These are phyloP conservation scores for Hypoxylon fragiforme DNA, from an alignment of 495 filamentous ascomycete species.

Conservation along the genomic window DNA sequence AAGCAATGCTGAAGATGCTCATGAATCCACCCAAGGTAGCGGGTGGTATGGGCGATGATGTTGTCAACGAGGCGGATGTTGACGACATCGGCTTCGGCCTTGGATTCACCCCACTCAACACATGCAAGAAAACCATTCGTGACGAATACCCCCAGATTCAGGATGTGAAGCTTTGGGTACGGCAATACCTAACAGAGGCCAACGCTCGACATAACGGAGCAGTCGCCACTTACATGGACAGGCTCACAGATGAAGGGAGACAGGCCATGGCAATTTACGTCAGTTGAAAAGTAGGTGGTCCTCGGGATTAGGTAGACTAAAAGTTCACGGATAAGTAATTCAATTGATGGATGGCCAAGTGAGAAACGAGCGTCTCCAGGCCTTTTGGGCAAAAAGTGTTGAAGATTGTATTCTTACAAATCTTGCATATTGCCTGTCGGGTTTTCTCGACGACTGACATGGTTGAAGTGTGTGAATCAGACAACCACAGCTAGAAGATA, in stretches of 20 bases:
- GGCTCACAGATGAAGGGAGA: conserved; percentile 46
- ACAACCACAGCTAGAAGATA: no score
- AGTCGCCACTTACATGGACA: conserved; percentile 43
- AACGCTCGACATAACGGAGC: conserved; percentile 47
- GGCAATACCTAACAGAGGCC: conserved; percentile 64
- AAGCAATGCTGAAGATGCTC: conserved; percentile 83
- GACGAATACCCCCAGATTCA: conserved; percentile 83
- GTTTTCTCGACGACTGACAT: no score
- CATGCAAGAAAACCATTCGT: conserved; percentile 66
- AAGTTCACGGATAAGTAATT: conserved; percentile 20
- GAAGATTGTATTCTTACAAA: no score
- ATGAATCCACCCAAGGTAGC: conserved; percentile 79
- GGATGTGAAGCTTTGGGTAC: conserved; percentile 80
- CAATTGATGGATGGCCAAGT: conserved; percentile 8
- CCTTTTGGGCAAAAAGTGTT: conserved; percentile 1
- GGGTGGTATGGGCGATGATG: conserved; percentile 65
- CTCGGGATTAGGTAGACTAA: conserved; percentile 9
- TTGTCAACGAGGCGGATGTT: conserved; percentile 80
- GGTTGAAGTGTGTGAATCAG: no score
- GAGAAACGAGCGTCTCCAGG: conserved; percentile 21
- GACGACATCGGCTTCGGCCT: conserved; percentile 94
- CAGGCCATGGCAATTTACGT: conserved; percentile 48
- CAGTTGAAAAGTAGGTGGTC: conserved; percentile 21
- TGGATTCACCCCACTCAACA: conserved; percentile 88
- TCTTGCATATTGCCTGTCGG: no score